Conservation (phyloP, 2,329 filamentous ascomycete genomes). For the Aspergillus vadensis region DNA sequence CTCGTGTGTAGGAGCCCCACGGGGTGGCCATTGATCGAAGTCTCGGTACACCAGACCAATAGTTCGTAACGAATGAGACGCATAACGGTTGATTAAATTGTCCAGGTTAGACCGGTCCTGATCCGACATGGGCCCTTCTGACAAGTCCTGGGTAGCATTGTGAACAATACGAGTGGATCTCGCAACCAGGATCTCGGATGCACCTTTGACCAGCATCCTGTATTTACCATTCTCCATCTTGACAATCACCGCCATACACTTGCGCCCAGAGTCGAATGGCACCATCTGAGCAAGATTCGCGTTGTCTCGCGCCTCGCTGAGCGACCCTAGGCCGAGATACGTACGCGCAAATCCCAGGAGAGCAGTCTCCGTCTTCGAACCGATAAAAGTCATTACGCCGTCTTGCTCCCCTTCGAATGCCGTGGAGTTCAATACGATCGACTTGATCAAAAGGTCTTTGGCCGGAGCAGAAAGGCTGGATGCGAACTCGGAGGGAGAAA, state of each 20-base stretch:
- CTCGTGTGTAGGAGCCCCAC: conserved; percentile 56
- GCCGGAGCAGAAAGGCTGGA: conserved; percentile 54
- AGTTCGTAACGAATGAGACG: conserved; percentile 76
- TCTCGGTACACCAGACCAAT: conserved; percentile 84
- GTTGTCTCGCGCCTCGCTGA: conserved; percentile 64
- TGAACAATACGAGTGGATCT: conserved; percentile 56
- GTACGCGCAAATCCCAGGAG: conserved; percentile 70
- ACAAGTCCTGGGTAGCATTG: conserved; percentile 62
- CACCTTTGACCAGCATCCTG: conserved; percentile 59
- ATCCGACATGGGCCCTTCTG: conserved; percentile 55
- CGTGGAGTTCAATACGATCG: conserved; percentile 68
- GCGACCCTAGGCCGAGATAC: conserved; percentile 63
- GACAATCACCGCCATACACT: conserved; percentile 69
- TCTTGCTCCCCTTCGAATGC: conserved; percentile 68
- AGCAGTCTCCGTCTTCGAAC: conserved; percentile 77
- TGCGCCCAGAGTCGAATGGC: conserved; percentile 65
- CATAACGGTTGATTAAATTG: conserved; percentile 73
- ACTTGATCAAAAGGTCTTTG: conserved; percentile 62
- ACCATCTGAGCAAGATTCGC: conserved; percentile 57
- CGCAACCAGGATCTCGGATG: conserved; percentile 53
- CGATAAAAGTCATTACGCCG: conserved; percentile 64
- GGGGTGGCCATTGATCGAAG: conserved; percentile 81
- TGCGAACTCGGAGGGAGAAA: conserved; percentile 58
- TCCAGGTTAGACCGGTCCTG: conserved; percentile 63
- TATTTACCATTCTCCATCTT: conserved; percentile 58